Base-by-base conservation (phyloP, 2,329 filamentous ascomycete genomes). In the Chaetomium strumarium region DNA sequence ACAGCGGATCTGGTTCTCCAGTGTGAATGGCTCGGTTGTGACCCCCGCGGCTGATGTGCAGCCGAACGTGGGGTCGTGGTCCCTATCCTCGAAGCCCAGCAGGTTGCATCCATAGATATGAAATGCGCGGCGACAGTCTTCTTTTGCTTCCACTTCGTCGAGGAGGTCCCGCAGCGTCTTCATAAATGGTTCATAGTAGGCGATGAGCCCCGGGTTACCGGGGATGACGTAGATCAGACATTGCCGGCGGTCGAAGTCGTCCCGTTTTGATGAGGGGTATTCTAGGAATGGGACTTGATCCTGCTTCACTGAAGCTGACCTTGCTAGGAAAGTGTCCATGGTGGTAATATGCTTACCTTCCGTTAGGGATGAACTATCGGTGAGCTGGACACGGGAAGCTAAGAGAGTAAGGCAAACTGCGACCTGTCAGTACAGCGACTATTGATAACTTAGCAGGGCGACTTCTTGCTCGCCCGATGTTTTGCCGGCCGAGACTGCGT, bases 131-230 rank as follows among this genome's bases (percentile, higher is more conserved):
- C 55, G 58, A 30, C 48, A 52, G 44, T 42, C 36, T 56, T 52
- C 38, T 11, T 33, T 30, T 3, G 46, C 39, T 56, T 74, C 71
- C 6, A 66, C 67, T 20, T 67, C 67, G 57, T 77, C 71, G 12
- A 89, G 69, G 12, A 81, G 68, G 0, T 68, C 65, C 42, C 81
- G 74, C 2, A 90, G 70, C 13, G 75, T 72, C 0, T 71, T 71
- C 11, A 90, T 73, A 67, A 90, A 92, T 36, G 79, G 75, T 52
- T 70, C 71, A 68, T 92, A 92, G 74, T 88, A 92, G 51, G 77
- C 79, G 46, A 90, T 78, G 16, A 90, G 73, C 5, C 88, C 88
- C 5, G 88, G 88, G 59, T 92, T 92, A 17, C 88, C 88, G 29
- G 85, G 80, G 38, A 92, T 75, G 67, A 88, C 85, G 71, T 83